Base-by-base conservation (phyloP, 495 filamentous ascomycete species). In the Saxophila tyrrhenica region DNA sequence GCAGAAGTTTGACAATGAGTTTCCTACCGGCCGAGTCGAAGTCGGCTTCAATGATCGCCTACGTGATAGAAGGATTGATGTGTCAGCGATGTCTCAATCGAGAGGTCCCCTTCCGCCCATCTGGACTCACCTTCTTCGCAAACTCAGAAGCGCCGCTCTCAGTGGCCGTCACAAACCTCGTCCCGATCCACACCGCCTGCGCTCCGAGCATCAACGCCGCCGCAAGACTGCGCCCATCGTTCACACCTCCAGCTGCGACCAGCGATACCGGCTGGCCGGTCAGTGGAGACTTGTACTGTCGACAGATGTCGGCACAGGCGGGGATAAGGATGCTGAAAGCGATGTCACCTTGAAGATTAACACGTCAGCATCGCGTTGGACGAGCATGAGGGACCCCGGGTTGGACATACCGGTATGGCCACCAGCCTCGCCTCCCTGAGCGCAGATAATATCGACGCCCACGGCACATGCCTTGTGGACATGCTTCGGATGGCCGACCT, bases 401-500 rank as follows among this genome's bases (percentile, higher is more conserved):
- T 35, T n/a, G n/a, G n/a, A 13, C 29, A 7, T 35, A 35, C 87
- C 87, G 25, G 87, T 94, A 73, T 94, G 87, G 48, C 87, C 43
- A 11, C 87, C 87, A 52, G 87, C 87, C 67, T 94, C 87, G 57
- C 87, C 87, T 67, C 87, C 87, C 69, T 94, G 87, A 32, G 88
- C 87, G 70, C 88, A 92, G 69, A 94, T 92, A 60, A 92, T 84
- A 67, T 94, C 87, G 57, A 76, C 82, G 60, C 91, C 91, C 42
- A 86, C 77, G 21, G 86, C 90, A 51, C 95, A 74, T 66, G 83
- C 84, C 77, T 95, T 96, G 66, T 83, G 77, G 51, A 94, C 89
- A 73, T 97, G 91, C 79, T 97, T 97, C 59, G 91, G 91, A 78
- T 96, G 90, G 51, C 90, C 91, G 67, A 97, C n/a, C 41, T 44